phyloP scores from a whole-genome alignment of 768 basidiomycete genomes.

The Russula earlei region DNA sequence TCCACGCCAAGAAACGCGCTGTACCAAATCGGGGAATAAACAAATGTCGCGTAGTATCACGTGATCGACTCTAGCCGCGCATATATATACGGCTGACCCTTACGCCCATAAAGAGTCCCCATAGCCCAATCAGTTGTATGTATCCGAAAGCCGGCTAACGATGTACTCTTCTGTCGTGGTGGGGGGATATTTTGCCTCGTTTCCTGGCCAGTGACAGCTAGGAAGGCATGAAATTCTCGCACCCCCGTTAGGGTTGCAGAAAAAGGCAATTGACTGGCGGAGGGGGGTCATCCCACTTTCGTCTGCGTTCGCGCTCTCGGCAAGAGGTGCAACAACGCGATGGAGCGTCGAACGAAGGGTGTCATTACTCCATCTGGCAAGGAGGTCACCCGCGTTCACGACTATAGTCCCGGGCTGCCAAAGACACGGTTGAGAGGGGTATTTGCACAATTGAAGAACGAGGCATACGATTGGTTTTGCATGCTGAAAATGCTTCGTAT shows the following conservation, averaged over 20 bases:
- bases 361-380: constrained; percentile 80
- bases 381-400: constrained; percentile 72
- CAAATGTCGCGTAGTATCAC: constrained; percentile 20
- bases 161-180: constrained; percentile 72
- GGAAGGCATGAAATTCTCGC: constrained; percentile 64
- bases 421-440: background rate
- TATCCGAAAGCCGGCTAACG: constrained; percentile 54
- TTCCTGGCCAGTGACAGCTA: constrained; percentile 44
- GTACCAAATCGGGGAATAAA: constrained; percentile 9
- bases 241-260: constrained; percentile 73
- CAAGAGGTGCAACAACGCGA: constrained; percentile 68
- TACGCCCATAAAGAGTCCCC: too few species aligned
- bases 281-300: constrained; percentile 48
- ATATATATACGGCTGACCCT: background rate
- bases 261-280: constrained; percentile 79
- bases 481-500: constrained; percentile 59
- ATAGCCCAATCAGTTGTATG: constrained; percentile 31
- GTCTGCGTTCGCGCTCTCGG: constrained; percentile 38
- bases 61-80: constrained; percentile 1
- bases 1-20: background rate
- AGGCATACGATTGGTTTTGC: constrained; percentile 64
- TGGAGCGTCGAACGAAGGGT: constrained; percentile 71
- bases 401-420: constrained; percentile 81
- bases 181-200: constrained; percentile 52
- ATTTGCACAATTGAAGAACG: background rate